phyloP scores from a whole-genome alignment of 1,284 basidiomycete genomes.

The Tylopilus orsonianus region DNA sequence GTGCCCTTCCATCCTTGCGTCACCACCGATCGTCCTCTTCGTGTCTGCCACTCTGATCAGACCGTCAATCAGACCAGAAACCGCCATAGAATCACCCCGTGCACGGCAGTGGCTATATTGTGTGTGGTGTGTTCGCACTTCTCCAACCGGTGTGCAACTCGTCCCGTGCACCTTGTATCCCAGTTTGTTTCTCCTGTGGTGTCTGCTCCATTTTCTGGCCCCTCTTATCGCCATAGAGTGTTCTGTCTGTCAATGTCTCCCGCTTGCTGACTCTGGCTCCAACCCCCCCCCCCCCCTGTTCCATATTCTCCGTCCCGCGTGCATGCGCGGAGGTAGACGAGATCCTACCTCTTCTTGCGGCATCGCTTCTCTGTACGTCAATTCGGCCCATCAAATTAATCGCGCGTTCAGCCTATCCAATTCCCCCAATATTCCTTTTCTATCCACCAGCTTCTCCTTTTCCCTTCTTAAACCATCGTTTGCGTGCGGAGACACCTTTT shows the following conservation, averaged over 20 bases:
- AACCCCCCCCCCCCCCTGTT: slow-evolving; percentile 20
- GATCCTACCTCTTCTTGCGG: slow-evolving; percentile 26
- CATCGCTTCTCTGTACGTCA: slow-evolving; percentile 40
- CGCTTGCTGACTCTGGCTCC: slow-evolving; percentile 11
- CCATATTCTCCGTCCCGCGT: slow-evolving; percentile 20
- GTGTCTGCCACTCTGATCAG: slow-evolving; percentile 4
- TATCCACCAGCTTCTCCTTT: slow-evolving; percentile 29
- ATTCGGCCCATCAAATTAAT: slow-evolving; percentile 35
- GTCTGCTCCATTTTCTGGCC: slow-evolving; percentile 2
- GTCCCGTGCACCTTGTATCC: slow-evolving; percentile 10
- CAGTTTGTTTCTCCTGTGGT: slow-evolving; percentile 8
- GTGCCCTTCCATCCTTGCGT: slow-evolving; percentile 7
- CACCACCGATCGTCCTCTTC: slow-evolving; percentile 14
- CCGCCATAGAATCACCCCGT: slow-evolving; percentile 8
- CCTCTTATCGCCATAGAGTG: slow-evolving; percentile 16
- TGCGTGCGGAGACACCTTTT: slow-evolving; percentile 30
- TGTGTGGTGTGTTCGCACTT: slow-evolving; percentile 16
- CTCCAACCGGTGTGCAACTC: slow-evolving; percentile 8
- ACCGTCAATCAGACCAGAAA: slow-evolving; percentile 11
- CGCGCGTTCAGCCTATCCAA: slow-evolving; percentile 32
- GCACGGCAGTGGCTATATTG: slow-evolving; percentile 14
- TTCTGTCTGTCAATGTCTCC: slow-evolving; percentile 10
- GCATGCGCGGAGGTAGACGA: slow-evolving; percentile 27
- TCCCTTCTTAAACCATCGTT: slow-evolving; percentile 36
- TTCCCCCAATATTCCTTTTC: slow-evolving; percentile 35